Evolutionary conservation across 1,284 basidiomycete genomes (phyloP).

Genomic region (Tilletia horrida): DNA sequence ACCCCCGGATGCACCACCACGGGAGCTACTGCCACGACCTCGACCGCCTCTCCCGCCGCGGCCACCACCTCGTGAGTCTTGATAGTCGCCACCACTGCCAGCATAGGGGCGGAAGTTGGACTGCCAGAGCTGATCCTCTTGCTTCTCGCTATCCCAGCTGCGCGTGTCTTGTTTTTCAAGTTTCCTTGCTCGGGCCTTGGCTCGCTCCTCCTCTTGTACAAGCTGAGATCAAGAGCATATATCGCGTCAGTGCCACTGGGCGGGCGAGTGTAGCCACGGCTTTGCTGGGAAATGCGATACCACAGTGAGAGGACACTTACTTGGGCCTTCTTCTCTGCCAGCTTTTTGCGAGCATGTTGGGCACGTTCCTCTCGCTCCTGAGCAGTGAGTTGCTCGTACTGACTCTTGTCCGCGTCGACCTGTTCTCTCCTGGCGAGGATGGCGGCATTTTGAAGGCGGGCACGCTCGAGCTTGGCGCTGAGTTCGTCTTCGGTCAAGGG

Average conservation of each 20-base stretch:
- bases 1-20: neutral
- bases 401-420: slow-evolving; percentile 17
- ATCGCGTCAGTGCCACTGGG: too few species aligned
- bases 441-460: slow-evolving; percentile 16
- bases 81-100: neutral
- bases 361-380: slow-evolving; percentile 17
- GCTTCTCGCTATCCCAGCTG: slow-evolving; percentile 20
- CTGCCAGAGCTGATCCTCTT: slow-evolving; percentile 18
- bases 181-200: slow-evolving; percentile 16
- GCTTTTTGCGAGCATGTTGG: slow-evolving; percentile 5
- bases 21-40: neutral
- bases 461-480: slow-evolving; percentile 14
- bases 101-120: slow-evolving; percentile 12
- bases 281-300: neutral
- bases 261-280: too few species aligned
- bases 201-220: slow-evolving; percentile 18
- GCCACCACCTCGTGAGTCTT: neutral
- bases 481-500: slow-evolving; percentile 17
- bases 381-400: slow-evolving; percentile 17
- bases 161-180: slow-evolving; percentile 17
- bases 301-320: neutral
- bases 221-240: neutral
- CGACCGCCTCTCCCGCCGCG: slow-evolving; percentile 1
- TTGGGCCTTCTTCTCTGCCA: slow-evolving; percentile 16
- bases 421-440: slow-evolving; percentile 11